A percentile compares a stretch with the other conserved stretches of the same genome.
These are phyloP conservation scores for Rhexocercosporidium sp. DNA, from an alignment of 2,329 filamentous ascomycete genomes.

Conservation along the genomic window DNA sequence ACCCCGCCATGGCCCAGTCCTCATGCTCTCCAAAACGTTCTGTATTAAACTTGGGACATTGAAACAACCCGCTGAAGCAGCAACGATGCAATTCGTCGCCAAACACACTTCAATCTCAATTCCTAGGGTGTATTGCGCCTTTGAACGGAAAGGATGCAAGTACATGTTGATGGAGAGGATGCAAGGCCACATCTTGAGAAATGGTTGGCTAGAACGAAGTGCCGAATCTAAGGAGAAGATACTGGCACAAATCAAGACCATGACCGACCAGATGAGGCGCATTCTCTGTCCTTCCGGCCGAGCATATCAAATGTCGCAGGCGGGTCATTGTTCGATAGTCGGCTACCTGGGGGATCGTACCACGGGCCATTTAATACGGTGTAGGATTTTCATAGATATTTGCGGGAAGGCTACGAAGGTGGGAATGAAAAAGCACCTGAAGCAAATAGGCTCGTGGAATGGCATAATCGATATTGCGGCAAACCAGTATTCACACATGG, in stretches of 20 bases:
- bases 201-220: conserved; percentile 41
- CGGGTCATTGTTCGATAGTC: conserved; percentile 43
- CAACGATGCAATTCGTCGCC: conserved; percentile 44
- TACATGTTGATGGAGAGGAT: conserved; percentile 50
- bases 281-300: conserved; percentile 38
- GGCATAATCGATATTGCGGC: conserved; percentile 16
- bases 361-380: conserved; percentile 41
- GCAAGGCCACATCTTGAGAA: conserved; percentile 44
- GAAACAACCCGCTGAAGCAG: conserved; percentile 28
- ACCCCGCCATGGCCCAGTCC: conserved; percentile 22
- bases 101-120: conserved; percentile 47
- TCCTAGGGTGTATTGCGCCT: conserved; percentile 46
- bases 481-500: conserved; percentile 22
- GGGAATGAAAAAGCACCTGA: conserved; percentile 16
- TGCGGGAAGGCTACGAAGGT: conserved; percentile 18
- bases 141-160: conserved; percentile 38
- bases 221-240: conserved; percentile 44
- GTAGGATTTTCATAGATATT: conserved; percentile 21
- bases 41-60: conserved; percentile 28
- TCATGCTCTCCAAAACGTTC: conserved; percentile 26
- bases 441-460: conserved; percentile 17
- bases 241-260: conserved; percentile 41
- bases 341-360: conserved; percentile 36
- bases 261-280: conserved; percentile 41
- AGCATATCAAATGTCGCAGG: conserved; percentile 42